A percentile compares a stretch with the other conserved stretches of the same genome.
These are phyloP conservation scores for Talaromyces sp. DNA, from an alignment of 2,329 filamentous ascomycete species.

Conservation along the genomic window DNA sequence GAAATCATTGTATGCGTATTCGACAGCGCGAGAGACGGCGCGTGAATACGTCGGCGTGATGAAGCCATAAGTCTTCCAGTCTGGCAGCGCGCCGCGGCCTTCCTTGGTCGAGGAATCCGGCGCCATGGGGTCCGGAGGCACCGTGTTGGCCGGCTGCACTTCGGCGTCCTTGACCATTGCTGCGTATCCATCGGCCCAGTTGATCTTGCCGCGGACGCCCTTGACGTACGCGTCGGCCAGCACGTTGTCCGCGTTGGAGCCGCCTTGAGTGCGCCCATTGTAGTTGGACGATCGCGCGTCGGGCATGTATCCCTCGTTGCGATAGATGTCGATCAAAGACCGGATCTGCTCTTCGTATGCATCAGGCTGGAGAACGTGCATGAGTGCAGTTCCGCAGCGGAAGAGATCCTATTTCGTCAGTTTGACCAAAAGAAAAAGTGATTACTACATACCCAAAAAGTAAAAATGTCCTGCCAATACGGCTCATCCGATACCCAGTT, in stretches of 20 bases:
- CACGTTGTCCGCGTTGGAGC: constrained; percentile 67
- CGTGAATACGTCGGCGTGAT: constrained; percentile 67
- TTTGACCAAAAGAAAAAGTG: background rate
- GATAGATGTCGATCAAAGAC: constrained; percentile 67
- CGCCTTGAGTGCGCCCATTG: constrained; percentile 69
- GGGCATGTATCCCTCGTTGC: constrained; percentile 64
- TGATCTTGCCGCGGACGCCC: constrained; percentile 55
- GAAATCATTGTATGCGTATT: constrained; percentile 76
- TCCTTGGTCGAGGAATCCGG: constrained; percentile 64
- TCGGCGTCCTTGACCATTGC: constrained; percentile 70
- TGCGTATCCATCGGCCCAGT: constrained; percentile 65
- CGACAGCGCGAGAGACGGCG: constrained; percentile 66
- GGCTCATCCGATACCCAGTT: constrained; percentile 61
- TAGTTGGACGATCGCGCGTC: constrained; percentile 71
- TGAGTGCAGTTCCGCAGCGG: constrained; percentile 62
- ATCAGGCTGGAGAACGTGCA: constrained; percentile 62
- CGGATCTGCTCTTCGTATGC: constrained; percentile 63
- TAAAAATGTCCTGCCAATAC: constrained; percentile 70
- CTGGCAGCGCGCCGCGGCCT: constrained; percentile 64
- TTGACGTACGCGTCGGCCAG: constrained; percentile 65
- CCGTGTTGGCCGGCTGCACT: constrained; percentile 61
- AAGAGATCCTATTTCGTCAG: constrained; percentile 68
- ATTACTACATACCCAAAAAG: constrained; percentile 47
- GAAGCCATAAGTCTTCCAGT: constrained; percentile 67
- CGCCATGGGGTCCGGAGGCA: constrained; percentile 49